Base-by-base conservation (phyloP, 345 rosid species). In the Eutrema yunnanense region DNA sequence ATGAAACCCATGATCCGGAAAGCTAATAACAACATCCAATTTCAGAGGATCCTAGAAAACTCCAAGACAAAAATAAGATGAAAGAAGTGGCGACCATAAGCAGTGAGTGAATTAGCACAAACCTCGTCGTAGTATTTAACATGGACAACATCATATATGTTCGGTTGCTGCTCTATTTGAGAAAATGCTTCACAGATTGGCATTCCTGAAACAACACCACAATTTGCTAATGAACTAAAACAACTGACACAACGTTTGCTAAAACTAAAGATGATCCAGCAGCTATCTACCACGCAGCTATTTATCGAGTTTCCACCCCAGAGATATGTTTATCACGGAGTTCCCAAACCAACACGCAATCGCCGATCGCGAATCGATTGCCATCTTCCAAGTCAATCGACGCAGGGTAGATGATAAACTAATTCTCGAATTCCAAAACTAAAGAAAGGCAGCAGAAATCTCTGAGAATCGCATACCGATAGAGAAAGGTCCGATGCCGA, bases 1-100 rank as follows among this genome's bases (percentile, higher is more conserved):
- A 76, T 95, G 97, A 79, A 95, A 95, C 2, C 99, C 99, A 57
- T 95, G 97, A 80, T 95, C 99, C 0, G 98, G 99, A 77, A 92
- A 89, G 83, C 99, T 87, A 55, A 95, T 87, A 38, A 95, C 92
- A n/a, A 92, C 81, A 78, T 95, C 99, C 48, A 92, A 68, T 65
- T 90, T 92, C 33, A 95, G 80, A 56, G 99, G 98, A 76, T 95
- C 97, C 99, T 95, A 49, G 22, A 44, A 36, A 48, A 30, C 26
- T 22, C 47, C 38, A 62, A 5, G 22, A 68, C 51, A 54, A 13
- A 33, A 12, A 38, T 3, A 51, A 58, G 14, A 27, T 16, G 38
- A 40, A 60, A 60, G 2, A 65, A 26, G 3, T 36, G 37, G 2
- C 74, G 1, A 49, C 63, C n/a, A 54, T 3, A 58, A 22, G 30